phyloP scores from a whole-genome alignment of 2,329 filamentous ascomycete genomes.

The Dactylonectria macrodidyma region DNA sequence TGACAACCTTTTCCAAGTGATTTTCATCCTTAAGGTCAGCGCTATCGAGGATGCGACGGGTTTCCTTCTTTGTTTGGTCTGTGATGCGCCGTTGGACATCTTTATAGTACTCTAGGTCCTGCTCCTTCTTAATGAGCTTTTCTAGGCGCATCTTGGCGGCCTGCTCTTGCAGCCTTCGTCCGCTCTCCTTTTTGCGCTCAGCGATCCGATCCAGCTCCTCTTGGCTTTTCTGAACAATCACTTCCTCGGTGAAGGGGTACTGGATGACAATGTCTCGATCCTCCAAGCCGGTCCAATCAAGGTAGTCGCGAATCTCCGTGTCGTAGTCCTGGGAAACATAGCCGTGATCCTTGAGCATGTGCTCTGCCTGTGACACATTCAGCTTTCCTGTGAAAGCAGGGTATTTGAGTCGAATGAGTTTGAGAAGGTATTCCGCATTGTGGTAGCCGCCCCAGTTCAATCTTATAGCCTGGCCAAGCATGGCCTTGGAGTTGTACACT shows the following conservation, averaged over 20 bases:
- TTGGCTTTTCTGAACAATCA: slow-evolving; percentile 91
- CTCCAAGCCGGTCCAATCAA: slow-evolving; percentile 94
- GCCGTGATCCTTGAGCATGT: slow-evolving; percentile 89
- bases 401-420: slow-evolving; percentile 92
- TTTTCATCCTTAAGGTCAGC: slow-evolving; percentile 94
- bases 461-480: slow-evolving; percentile 87
- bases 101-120: slow-evolving; percentile 95
- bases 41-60: slow-evolving; percentile 85
- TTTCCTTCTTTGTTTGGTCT: slow-evolving; percentile 91
- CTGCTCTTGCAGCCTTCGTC: slow-evolving; percentile 91
- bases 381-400: slow-evolving; percentile 90
- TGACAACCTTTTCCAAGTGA: slow-evolving; percentile 86
- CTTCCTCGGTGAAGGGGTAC: slow-evolving; percentile 92
- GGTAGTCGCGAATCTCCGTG: slow-evolving; percentile 79
- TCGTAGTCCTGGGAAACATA: slow-evolving; percentile 91
- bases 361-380: slow-evolving; percentile 87
- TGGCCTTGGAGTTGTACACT: slow-evolving; percentile 87
- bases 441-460: slow-evolving; percentile 97
- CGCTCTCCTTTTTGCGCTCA: slow-evolving; percentile 95
- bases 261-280: slow-evolving; percentile 92
- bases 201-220: slow-evolving; percentile 92
- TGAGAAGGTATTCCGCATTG: slow-evolving; percentile 90
- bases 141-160: slow-evolving; percentile 98
- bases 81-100: slow-evolving; percentile 81
- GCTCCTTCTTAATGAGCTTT: slow-evolving; percentile 94